Base-by-base conservation (phyloP, 495 filamentous ascomycete genomes). In the Aspergillus asperescens region DNA sequence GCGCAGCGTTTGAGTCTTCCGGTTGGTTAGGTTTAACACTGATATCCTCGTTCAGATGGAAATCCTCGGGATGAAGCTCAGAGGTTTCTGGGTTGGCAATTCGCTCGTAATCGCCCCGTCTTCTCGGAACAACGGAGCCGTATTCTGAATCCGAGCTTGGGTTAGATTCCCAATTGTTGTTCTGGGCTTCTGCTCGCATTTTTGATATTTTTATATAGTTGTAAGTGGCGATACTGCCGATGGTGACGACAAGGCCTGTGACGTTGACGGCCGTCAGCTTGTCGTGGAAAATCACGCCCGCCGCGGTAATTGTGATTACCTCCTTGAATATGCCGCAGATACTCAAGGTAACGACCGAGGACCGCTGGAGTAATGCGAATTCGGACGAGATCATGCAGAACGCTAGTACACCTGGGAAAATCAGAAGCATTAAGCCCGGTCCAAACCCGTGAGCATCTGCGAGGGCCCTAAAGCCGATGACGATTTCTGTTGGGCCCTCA, bases 321-420 rank as follows among this genome's bases (percentile, higher is more conserved):
- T 99, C 94, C 69, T 99, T 99, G 77, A 99, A 97, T 46, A 97
- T 99, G 41, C 94, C 94, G 56, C 90, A 94, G 49, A 99, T 96
- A 44, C 86, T 90, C 42, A 99, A 78, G 0, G 94, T 97, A 41
- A 99, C 94, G 46, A 99, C 94, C 5, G 86, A 90, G 4, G 91
- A 97, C 27, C 94, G 89, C 75, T 96, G 85, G 37, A 99, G 77
- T 24, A 99, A 78, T 39, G 94, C 92, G 60, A 97, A 99, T 70
- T 99, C 94, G 39, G 89, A 89, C 1, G 89, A 80, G 27, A 93
- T 96, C 94, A 99, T 99, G 42, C 90, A 78, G 62, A 99, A 99
- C 3, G 94, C 94, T 23, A 99, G 85, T 10, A 81, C 70, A 5
- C 94, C 94, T 0, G 94, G 94, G 68, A 96, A 97, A 3, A 99